Conservation (phyloP, 768 basidiomycete genomes). For the Psilocybe cyanescens region DNA sequence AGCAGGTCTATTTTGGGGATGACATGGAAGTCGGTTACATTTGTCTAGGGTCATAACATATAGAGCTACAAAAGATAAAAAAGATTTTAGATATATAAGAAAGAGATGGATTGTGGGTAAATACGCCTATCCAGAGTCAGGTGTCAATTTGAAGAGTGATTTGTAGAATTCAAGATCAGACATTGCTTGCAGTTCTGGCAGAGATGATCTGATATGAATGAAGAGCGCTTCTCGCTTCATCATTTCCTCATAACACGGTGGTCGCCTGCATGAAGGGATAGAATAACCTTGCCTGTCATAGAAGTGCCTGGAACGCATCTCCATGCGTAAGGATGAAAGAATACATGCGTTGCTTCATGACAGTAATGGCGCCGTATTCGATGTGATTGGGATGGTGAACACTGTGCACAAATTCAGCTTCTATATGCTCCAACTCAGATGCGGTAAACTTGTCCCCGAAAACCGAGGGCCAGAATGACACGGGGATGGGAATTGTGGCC, state of each 20-base stretch:
- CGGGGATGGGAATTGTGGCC: background rate
- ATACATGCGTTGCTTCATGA: slow-evolving; percentile 10
- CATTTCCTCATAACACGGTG: background rate
- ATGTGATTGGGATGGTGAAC: background rate
- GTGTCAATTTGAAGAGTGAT: background rate
- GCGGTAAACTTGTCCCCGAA: background rate
- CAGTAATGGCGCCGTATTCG: background rate
- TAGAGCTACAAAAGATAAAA: no score
- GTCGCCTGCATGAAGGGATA: background rate
- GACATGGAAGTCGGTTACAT: no score
- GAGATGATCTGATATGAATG: background rate
- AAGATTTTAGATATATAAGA: no score
- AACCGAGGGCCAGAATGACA: slow-evolving; percentile 5
- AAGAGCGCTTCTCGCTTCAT: slow-evolving; percentile 1
- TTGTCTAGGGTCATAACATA: no score
- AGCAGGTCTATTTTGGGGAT: no score
- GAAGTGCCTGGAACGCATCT: slow-evolving; percentile 3
- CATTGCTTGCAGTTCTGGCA: background rate
- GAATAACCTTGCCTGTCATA: background rate
- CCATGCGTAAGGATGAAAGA: slow-evolving; percentile 5
- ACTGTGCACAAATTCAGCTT: background rate
- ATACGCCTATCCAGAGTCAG: background rate
- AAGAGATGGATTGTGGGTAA: background rate
- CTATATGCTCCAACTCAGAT: background rate
- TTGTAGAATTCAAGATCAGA: background rate